Conservation (phyloP, 1,284 basidiomycete species). For the Malassezia nana region DNA sequence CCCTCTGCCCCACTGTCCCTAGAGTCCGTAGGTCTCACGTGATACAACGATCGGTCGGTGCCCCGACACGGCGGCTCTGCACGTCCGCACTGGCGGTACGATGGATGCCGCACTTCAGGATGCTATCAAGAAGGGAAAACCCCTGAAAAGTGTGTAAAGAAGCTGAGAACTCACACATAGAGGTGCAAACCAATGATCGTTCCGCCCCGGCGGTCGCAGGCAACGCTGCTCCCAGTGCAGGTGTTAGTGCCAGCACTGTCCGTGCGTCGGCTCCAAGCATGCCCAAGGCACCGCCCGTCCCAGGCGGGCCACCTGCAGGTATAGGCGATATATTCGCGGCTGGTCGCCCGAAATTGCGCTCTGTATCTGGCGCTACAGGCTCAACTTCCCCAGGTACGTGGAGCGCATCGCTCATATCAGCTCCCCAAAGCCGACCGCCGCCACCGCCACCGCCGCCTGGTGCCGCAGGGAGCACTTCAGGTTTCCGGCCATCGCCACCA, state of each 20-base stretch:
- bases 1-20: background rate
- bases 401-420: background rate
- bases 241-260: slow-evolving; percentile 6
- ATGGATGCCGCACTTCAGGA: slow-evolving; percentile 35
- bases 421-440: slow-evolving; percentile 6
- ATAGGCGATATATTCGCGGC: slow-evolving; percentile 76
- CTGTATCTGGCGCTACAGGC: slow-evolving; percentile 6
- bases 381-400: background rate
- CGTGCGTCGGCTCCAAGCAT: slow-evolving; percentile 18
- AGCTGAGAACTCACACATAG: slow-evolving; percentile 10
- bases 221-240: slow-evolving; percentile 5
- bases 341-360: slow-evolving; percentile 75
- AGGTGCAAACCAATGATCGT: slow-evolving; percentile 26
- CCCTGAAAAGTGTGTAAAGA: slow-evolving; percentile 33
- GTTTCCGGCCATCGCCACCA: slow-evolving; percentile 2
- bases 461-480: background rate
- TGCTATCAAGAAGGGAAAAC: slow-evolving; percentile 32
- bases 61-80: background rate
- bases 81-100: background rate
- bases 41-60: background rate
- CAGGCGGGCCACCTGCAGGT: slow-evolving; percentile 50
- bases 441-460: slow-evolving; percentile 6
- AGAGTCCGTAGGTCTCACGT: background rate
- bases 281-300: slow-evolving; percentile 4
- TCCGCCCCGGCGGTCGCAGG: slow-evolving; percentile 24